Base-by-base conservation (phyloP, 768 basidiomycete genomes). In the Mycena maculata region DNA sequence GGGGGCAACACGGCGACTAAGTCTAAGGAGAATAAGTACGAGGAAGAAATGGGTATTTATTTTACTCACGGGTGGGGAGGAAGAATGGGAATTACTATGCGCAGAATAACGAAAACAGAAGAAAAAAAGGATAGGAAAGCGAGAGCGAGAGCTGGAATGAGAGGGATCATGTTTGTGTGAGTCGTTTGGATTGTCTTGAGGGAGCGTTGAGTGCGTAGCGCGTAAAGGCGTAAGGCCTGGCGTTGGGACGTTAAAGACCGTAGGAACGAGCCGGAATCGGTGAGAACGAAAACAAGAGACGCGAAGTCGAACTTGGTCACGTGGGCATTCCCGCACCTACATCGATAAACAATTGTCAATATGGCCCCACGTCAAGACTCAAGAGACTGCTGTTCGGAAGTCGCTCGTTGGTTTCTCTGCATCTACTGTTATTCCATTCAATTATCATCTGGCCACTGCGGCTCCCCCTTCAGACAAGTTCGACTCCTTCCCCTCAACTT, bases 21-120 rank as follows among this genome's bases (percentile, higher is more conserved):
- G 81, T 30, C 69, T 70, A 28, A 23, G n/a, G 18, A 39, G 11
- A 30, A 52, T 53, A 3, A 60, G 23, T 41, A 28, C 8, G 9
- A 1, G 28, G 20, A 1, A 41, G 50, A 39, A 15, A 49, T 16
- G 23, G 13, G 18, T 20, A 31, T n/a, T 15, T 28, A 42, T 23
- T 18, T 25, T 10, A 49, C 69, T 45, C 16, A 67, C 28, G 90
- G 89, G 71, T 88, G 85, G 56, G 91, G 90, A 28, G 91, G 92
- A 62, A 93, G 76, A 76, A 92, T 88, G 65, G 92, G 90, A 75
- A 92, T 83, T 73, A 92, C 75, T 76, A 92, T 90, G 76, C 90
- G 89, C 74, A 92, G 87, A 79, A 93, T 87, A 73, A 92, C 85
- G 74, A 92, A 92, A 74, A 85, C 89, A 49, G 92, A 92, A 75